phyloP scores from a whole-genome alignment of 192 early-diverging fungal species.

The Backusella macrospora region DNA sequence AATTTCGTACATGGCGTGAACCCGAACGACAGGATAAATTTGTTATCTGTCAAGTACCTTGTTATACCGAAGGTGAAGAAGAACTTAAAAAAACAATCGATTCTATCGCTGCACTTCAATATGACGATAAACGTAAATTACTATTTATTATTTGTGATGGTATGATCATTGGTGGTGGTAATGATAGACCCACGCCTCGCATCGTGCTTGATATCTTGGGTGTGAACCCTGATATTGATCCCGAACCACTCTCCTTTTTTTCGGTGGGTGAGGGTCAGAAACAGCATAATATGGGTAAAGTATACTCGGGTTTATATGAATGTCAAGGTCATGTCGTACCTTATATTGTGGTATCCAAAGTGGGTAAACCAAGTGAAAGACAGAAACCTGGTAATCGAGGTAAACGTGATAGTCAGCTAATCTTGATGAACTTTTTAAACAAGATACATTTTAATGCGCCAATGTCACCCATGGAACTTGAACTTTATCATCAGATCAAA shows the following conservation, averaged over 20 bases:
- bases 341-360: slow-evolving; percentile 82
- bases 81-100: slow-evolving; percentile 73
- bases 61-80: slow-evolving; percentile 82
- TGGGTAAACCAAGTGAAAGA: slow-evolving; percentile 68
- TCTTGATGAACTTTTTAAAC: slow-evolving; percentile 80
- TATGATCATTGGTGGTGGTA: slow-evolving; percentile 78
- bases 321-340: slow-evolving; percentile 73
- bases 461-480: slow-evolving; percentile 78
- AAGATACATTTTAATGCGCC: slow-evolving; percentile 76
- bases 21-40: slow-evolving; percentile 75
- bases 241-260: slow-evolving; percentile 69
- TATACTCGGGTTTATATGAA: slow-evolving; percentile 81
- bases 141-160: slow-evolving; percentile 78
- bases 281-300: slow-evolving; percentile 78
- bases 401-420: slow-evolving; percentile 86
- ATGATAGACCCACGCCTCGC: slow-evolving; percentile 77
- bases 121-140: slow-evolving; percentile 83
- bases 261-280: slow-evolving; percentile 74
- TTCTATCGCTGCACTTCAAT: slow-evolving; percentile 66
- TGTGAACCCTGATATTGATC: slow-evolving; percentile 42
- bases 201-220: slow-evolving; percentile 82
- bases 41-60: slow-evolving; percentile 77
- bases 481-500: slow-evolving; percentile 84
- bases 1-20: slow-evolving; percentile 58
- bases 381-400: slow-evolving; percentile 80